Conservation (phyloP, 352 stramenopile species). For the Pythium dissimile region DNA sequence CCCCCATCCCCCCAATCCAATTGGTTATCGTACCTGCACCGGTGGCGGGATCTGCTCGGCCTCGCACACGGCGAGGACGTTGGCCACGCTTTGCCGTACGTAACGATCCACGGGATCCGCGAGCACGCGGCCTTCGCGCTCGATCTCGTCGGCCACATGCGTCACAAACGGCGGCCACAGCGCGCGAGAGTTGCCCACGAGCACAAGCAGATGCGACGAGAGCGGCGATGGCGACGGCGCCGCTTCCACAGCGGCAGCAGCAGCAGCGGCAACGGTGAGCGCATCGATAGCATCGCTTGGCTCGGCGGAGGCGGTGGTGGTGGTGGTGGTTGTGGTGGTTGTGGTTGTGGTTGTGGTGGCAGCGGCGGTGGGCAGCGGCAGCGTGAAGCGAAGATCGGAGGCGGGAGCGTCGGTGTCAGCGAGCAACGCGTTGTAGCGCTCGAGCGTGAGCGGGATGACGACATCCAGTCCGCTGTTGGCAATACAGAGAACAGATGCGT, state of each 20-base stretch:
- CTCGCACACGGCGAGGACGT: slow-evolving; percentile 25
- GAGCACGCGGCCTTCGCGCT: slow-evolving; percentile 30
- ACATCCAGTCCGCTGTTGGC: slow-evolving; percentile 67
- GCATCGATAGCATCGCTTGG: too few species aligned
- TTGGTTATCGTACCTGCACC: slow-evolving; percentile 17
- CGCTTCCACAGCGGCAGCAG: too few species aligned
- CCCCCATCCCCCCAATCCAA: not conserved
- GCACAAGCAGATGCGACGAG: slow-evolving; percentile 47
- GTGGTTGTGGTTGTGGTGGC: not conserved
- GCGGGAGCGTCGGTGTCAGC: slow-evolving; percentile 19
- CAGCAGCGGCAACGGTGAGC: too few species aligned
- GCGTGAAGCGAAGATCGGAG: slow-evolving; percentile 46
- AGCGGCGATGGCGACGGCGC: not conserved
- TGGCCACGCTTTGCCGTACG: slow-evolving; percentile 37
- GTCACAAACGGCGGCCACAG: slow-evolving; percentile 53
- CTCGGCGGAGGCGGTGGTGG: not conserved
- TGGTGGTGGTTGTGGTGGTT: not conserved
- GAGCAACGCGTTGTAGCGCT: slow-evolving; percentile 62
- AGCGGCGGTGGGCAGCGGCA: slow-evolving; percentile 21
- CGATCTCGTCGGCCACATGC: slow-evolving; percentile 25
- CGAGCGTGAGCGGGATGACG: slow-evolving; percentile 57
- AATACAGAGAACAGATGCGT: slow-evolving; percentile 13
- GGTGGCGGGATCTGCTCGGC: slow-evolving; percentile 14
- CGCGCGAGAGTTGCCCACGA: slow-evolving; percentile 62
- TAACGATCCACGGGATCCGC: slow-evolving; percentile 58